Evolutionary conservation across 495 filamentous ascomycete genomes (phyloP).

Genomic region (Tuber calosporum): DNA sequence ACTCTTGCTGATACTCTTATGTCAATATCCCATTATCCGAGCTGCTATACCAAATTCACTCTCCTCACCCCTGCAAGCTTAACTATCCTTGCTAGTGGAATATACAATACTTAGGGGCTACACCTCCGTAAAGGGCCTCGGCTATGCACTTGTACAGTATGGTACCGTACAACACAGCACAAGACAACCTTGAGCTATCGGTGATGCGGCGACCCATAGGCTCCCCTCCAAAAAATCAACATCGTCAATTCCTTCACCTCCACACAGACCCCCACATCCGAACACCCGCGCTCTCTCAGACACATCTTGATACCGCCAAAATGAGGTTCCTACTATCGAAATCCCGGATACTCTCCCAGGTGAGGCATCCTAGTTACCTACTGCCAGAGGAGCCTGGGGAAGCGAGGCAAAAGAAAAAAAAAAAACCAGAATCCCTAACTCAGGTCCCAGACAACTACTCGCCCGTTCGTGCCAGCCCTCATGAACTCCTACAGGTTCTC

Average conservation of each 20-base stretch:
- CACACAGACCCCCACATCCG: neutral
- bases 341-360: conserved; percentile 24
- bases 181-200: neutral
- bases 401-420: conserved; percentile 6
- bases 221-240: conserved; percentile 8
- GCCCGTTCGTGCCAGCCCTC: conserved; percentile 19
- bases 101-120: too few species aligned
- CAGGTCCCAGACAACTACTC: conserved; percentile 10
- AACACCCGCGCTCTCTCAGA: neutral
- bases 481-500: conserved; percentile 17
- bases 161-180: neutral
- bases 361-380: conserved; percentile 1
- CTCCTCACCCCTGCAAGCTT: too few species aligned
- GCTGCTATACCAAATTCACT: too few species aligned
- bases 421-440: conserved; percentile 7
- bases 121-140: neutral
- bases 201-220: neutral
- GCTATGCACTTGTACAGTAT: neutral
- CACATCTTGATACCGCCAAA: neutral
- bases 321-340: conserved; percentile 22
- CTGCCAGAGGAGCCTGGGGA: conserved; percentile 8
- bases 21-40: too few species aligned
- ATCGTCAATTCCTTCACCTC: conserved; percentile 22
- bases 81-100: too few species aligned
- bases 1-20: too few species aligned